Conservation (phyloP, 805 yeast species). For the Clavispora carvajalis region DNA sequence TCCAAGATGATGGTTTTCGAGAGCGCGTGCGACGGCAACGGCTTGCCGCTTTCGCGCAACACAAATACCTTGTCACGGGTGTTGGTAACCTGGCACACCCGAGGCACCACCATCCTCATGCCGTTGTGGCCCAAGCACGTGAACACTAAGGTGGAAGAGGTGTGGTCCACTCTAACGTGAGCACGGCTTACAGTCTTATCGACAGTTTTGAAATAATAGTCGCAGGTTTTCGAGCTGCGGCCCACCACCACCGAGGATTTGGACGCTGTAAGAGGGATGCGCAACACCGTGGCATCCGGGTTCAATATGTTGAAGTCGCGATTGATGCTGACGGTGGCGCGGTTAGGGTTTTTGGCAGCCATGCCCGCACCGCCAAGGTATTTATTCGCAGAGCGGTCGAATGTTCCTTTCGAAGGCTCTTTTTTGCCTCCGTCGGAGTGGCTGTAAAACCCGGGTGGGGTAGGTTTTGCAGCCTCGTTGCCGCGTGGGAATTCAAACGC, state of each 20-base stretch:
- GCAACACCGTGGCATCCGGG: slow-evolving; percentile 26
- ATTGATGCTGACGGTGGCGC: slow-evolving; percentile 19
- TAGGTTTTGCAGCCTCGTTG: background rate
- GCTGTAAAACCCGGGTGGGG: too few relatives aligned
- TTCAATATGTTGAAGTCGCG: slow-evolving; percentile 31
- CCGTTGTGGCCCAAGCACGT: slow-evolving; percentile 85
- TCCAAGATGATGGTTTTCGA: slow-evolving; percentile 39
- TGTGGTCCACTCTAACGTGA: slow-evolving; percentile 52
- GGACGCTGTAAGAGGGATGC: slow-evolving; percentile 36
- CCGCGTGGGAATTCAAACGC: background rate
- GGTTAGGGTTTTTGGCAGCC: slow-evolving; percentile 1
- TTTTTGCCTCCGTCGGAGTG: background rate
- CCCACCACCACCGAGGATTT: slow-evolving; percentile 49
- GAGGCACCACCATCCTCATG: slow-evolving; percentile 59
- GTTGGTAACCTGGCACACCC: slow-evolving; percentile 28
- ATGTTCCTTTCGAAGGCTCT: background rate
- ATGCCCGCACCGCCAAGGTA: background rate
- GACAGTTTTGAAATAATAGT: slow-evolving; percentile 37
- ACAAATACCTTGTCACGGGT: slow-evolving; percentile 14
- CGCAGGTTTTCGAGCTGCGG: slow-evolving; percentile 60
- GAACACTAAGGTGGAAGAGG: slow-evolving; percentile 41
- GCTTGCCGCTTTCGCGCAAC: slow-evolving; percentile 20
- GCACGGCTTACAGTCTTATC: slow-evolving; percentile 62
- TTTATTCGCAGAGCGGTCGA: background rate
- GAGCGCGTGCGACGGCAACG: slow-evolving; percentile 15